phyloP scores from a whole-genome alignment of 2,329 filamentous ascomycete species.

The Alternaria hordeiaustralica region DNA sequence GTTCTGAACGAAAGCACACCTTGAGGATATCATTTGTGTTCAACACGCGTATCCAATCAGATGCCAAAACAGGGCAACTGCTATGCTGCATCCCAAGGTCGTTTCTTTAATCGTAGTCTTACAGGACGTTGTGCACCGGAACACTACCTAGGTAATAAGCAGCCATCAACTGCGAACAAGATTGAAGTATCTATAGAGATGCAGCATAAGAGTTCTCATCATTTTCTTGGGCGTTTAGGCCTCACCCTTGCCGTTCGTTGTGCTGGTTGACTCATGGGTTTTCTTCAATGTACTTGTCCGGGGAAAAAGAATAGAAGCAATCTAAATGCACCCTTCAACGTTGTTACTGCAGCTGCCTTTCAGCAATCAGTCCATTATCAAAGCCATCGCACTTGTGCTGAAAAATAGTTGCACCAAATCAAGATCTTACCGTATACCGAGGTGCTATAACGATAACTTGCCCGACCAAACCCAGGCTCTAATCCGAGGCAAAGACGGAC shows the following conservation, averaged over 20 bases:
- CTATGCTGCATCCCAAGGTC: not conserved
- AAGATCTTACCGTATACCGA: not conserved
- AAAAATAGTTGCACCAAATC: not conserved
- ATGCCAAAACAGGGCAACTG: not conserved
- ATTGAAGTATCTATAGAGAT: not conserved
- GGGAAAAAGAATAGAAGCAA: not conserved
- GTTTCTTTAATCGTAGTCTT: not conserved
- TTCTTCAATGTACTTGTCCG: not conserved
- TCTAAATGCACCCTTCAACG: not conserved
- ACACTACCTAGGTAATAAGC: not conserved
- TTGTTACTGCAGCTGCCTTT: not conserved
- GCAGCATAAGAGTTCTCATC: not conserved
- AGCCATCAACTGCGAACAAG: not conserved
- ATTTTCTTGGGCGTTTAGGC: not conserved
- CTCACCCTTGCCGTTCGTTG: not conserved
- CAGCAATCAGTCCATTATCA: not conserved
- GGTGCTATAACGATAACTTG: not conserved
- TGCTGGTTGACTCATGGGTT: not conserved
- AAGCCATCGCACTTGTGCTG: not conserved
- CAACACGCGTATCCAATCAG: not conserved
- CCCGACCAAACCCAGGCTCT: not conserved
- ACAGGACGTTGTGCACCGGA: not conserved
- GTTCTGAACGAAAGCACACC: not conserved
- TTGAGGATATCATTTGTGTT: not conserved
- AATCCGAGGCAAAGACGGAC: not conserved